Conservation (phyloP, 495 filamentous ascomycete species). For the Hypoxylon perforatum region DNA sequence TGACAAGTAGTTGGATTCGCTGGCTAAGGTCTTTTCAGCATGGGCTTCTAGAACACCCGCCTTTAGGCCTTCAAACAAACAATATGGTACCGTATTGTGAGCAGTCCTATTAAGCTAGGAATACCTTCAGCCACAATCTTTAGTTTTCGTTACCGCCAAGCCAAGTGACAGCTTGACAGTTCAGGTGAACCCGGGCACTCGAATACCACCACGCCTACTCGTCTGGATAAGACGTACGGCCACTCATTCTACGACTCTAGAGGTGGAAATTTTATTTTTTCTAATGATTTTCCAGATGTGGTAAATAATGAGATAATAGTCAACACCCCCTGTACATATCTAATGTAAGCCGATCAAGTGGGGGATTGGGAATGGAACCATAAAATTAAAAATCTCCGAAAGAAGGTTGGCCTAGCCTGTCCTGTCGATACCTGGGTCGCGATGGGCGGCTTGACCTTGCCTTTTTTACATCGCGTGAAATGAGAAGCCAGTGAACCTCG, state of each 20-base stretch:
- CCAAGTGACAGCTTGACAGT: slow-evolving; percentile 1
- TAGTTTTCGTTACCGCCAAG: not conserved
- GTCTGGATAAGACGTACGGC: slow-evolving; percentile 4
- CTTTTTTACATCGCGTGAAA: slow-evolving; percentile 19
- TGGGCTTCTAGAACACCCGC: not conserved
- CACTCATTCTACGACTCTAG: slow-evolving; percentile 2
- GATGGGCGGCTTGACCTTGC: slow-evolving; percentile 2
- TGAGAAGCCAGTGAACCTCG: no score
- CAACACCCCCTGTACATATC: no score
- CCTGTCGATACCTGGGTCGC: slow-evolving; percentile 14
- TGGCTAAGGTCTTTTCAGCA: not conserved
- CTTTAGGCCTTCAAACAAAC: not conserved
- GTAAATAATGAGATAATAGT: slow-evolving; percentile 24
- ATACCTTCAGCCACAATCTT: not conserved
- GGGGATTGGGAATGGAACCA: slow-evolving; percentile 32
- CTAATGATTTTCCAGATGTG: slow-evolving; percentile 13
- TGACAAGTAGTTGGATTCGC: slow-evolving; percentile 4
- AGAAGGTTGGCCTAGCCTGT: slow-evolving; percentile 32
- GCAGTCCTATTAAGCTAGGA: not conserved
- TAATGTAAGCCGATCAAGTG: slow-evolving; percentile 32
- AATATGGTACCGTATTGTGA: not conserved
- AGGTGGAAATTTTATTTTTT: not conserved
- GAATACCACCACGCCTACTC: not conserved
- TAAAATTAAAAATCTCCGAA: slow-evolving; percentile 44
- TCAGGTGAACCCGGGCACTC: not conserved